Percentiles rank a stretch among this genome's conserved stretches.
These are phyloP conservation scores for Cutaneotrichosporon sp. DNA, from an alignment of 1,284 basidiomycete genomes.

Conservation along the genomic window DNA sequence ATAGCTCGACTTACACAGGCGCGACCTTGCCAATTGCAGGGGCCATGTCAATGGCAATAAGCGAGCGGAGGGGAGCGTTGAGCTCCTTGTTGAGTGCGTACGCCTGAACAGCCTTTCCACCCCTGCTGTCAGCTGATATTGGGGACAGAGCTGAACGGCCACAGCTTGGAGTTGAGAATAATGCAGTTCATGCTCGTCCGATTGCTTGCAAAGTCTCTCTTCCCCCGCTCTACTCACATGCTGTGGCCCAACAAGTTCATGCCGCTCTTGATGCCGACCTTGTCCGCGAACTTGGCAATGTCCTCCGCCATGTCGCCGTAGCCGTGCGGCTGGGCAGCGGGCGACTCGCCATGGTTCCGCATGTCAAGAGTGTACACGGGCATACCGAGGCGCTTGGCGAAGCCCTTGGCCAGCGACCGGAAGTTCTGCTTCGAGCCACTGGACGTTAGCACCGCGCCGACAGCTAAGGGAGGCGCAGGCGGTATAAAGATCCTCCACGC, in stretches of 20 bases:
- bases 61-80: conserved; percentile 45
- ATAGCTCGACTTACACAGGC: conserved; percentile 52
- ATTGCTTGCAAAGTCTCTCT: not conserved
- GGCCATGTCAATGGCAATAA: conserved; percentile 56
- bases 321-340: conserved; percentile 51
- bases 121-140: conserved; percentile 41
- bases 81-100: conserved; percentile 49
- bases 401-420: conserved; percentile 52
- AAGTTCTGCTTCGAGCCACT: conserved; percentile 58
- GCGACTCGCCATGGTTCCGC: conserved; percentile 55
- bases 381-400: conserved; percentile 50
- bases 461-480: not conserved
- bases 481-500: no score
- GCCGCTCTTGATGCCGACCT: conserved; percentile 39
- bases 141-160: not conserved
- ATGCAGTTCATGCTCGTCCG: no score
- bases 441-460: not conserved
- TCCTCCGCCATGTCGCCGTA: conserved; percentile 52
- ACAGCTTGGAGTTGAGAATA: not conserved
- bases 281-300: conserved; percentile 48
- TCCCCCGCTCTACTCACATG: conserved; percentile 44
- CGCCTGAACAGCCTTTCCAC: conserved; percentile 56
- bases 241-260: conserved; percentile 55
- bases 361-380: conserved; percentile 55
- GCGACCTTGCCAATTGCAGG: conserved; percentile 53